phyloP scores from a whole-genome alignment of 768 basidiomycete species.

The Lactarius indigo region DNA sequence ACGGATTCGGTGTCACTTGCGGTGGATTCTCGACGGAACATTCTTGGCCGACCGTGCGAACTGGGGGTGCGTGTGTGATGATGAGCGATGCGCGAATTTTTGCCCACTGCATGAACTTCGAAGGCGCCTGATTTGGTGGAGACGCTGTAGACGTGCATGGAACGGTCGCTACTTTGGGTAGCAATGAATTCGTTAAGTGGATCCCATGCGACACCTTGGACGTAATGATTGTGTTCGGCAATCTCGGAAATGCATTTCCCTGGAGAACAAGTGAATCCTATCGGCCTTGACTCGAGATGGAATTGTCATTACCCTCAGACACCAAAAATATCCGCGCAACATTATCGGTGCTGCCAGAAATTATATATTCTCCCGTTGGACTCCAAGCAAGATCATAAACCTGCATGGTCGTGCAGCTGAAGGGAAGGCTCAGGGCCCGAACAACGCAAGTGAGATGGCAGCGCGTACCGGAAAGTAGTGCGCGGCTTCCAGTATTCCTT shows the following conservation, averaged over 20 bases:
- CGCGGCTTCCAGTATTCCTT: constrained; percentile 95
- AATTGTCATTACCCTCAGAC: constrained; percentile 41
- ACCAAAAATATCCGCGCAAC: constrained; percentile 80
- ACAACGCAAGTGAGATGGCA: background rate
- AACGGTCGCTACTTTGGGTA: constrained; percentile 93
- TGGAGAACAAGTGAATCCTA: constrained; percentile 33
- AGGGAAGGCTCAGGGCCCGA: background rate
- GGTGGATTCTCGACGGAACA: constrained; percentile 67
- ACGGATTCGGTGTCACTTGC: constrained; percentile 73
- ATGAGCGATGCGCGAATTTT: constrained; percentile 74
- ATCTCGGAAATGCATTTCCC: constrained; percentile 87
- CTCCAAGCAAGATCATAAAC: constrained; percentile 99
- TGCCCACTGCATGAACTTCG: constrained; percentile 88
- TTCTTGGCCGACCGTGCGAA: constrained; percentile 50
- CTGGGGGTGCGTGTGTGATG: constrained; percentile 72
- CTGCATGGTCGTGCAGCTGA: constrained; percentile 88
- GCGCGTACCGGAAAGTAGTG: constrained; percentile 73
- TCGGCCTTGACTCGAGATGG: background rate
- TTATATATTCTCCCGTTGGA: constrained; percentile 88
- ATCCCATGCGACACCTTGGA: constrained; percentile 99
- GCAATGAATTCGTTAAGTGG: constrained; percentile 96
- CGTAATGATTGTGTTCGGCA: constrained; percentile 93
- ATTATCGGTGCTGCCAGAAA: constrained; percentile 97
- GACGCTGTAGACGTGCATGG: constrained; percentile 92
- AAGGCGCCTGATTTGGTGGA: constrained; percentile 74